Conservation (phyloP, 345 rosid genomes). For the Camelina hispida region DNA sequence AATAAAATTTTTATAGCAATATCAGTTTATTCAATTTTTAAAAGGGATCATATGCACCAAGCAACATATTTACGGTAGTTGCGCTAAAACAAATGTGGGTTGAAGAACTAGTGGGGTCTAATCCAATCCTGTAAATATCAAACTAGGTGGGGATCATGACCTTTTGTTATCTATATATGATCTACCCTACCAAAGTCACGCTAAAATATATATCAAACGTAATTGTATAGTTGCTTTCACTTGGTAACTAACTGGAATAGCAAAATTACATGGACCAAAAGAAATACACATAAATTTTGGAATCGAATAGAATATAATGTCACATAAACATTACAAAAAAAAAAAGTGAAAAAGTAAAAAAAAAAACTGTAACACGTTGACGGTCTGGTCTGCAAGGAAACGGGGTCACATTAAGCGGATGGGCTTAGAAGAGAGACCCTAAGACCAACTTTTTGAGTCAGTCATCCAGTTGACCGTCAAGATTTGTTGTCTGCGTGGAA, state of each 20-base stretch:
- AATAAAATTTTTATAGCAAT: no score
- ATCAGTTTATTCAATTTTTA: neutral
- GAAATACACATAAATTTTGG: no score
- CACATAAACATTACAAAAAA: neutral
- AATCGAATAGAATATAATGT: neutral
- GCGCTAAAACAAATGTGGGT: no score
- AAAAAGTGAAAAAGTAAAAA: neutral
- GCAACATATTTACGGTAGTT: no score
- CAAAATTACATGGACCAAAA: no score
- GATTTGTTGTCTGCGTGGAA: slow-evolving; percentile 21
- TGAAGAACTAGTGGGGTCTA: neutral
- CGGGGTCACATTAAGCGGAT: slow-evolving; percentile 29
- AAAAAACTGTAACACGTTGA: slow-evolving; percentile 24
- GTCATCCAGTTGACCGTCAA: slow-evolving; percentile 39
- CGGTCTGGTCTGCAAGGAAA: slow-evolving; percentile 42
- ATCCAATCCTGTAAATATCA: slow-evolving; percentile 10
- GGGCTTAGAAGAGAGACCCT: neutral
- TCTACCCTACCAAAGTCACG: slow-evolving; percentile 7
- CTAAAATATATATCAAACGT: neutral
- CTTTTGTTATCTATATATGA: neutral
- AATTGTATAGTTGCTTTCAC: neutral
- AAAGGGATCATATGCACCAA: no score
- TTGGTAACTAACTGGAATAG: neutral
- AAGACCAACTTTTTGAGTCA: slow-evolving; percentile 27
- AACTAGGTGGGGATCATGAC: neutral